phyloP scores from a whole-genome alignment of 139 green algal genomes.

The Picochlorum sp. region DNA sequence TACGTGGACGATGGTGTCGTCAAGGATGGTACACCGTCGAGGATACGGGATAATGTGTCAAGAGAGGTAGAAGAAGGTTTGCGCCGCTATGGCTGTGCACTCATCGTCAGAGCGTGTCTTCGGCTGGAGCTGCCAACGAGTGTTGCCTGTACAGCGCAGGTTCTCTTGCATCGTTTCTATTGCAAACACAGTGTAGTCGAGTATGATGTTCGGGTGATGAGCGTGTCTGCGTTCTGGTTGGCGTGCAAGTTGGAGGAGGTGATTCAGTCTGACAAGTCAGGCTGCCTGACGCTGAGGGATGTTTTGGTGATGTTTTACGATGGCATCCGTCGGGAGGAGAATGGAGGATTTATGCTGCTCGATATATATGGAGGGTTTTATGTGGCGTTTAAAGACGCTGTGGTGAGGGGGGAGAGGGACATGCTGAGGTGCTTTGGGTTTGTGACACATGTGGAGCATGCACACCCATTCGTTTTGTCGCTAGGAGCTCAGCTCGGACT shows the following conservation, averaged over 20 bases:
- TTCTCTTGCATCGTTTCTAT: slow-evolving; percentile 91
- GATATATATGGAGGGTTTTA: slow-evolving; percentile 34
- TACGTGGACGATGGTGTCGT: slow-evolving; percentile 65
- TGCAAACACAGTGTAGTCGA: slow-evolving; percentile 76
- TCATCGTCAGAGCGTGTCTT: slow-evolving; percentile 55
- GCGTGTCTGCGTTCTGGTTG: slow-evolving; percentile 65
- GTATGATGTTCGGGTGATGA: slow-evolving; percentile 76
- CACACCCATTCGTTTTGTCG: slow-evolving; percentile 84
- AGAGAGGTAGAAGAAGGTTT: slow-evolving; percentile 54
- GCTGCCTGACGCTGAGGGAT: slow-evolving; percentile 27
- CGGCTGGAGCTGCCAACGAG: slow-evolving; percentile 69
- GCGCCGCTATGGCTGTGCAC: slow-evolving; percentile 67
- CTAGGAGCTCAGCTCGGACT: slow-evolving; percentile 52
- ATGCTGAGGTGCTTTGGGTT: slow-evolving; percentile 80
- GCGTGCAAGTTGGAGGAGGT: slow-evolving; percentile 87
- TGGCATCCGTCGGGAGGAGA: slow-evolving; percentile 12
- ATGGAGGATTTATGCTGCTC: neutral
- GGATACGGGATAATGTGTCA: slow-evolving; percentile 60
- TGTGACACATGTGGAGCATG: slow-evolving; percentile 79
- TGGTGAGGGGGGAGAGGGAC: slow-evolving; percentile 65
- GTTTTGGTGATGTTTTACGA: slow-evolving; percentile 77
- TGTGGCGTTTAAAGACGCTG: slow-evolving; percentile 45
- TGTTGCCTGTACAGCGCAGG: slow-evolving; percentile 80
- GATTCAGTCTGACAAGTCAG: slow-evolving; percentile 23
- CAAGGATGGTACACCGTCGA: slow-evolving; percentile 55